Evolutionary conservation across 2,329 filamentous ascomycete genomes (phyloP).

Genomic region (Colletotrichum theobromicola): DNA sequence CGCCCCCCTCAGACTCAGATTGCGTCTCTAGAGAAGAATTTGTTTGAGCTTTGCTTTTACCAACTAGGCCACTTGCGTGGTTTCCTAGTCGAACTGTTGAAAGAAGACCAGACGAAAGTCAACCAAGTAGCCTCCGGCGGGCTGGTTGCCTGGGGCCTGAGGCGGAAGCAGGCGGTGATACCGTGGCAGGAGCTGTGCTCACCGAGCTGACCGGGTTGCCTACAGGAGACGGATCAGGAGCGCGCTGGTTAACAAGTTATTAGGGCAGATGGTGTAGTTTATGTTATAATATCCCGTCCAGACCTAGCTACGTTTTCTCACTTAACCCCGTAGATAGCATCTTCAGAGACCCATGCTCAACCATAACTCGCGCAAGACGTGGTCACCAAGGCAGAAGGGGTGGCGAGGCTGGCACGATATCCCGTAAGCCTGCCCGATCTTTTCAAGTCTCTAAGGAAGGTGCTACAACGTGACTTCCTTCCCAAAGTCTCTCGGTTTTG

Average conservation of each 20-base stretch:
- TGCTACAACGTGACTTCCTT: neutral
- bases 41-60: neutral
- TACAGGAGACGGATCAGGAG: neutral
- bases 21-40: neutral
- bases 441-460: neutral
- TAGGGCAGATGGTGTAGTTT: neutral
- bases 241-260: neutral
- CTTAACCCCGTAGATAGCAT: neutral
- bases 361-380: neutral
- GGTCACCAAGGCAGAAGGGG: accelerated
- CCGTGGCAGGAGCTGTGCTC: neutral
- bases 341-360: neutral
- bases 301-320: neutral
- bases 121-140: neutral
- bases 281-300: neutral
- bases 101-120: neutral
- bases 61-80: neutral
- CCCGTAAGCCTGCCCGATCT: accelerated
- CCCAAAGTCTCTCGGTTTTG: neutral
- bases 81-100: neutral
- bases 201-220: neutral
- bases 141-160: neutral
- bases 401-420: neutral
- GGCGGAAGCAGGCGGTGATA: neutral
- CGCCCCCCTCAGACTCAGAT: neutral